Evolutionary conservation across 352 stramenopile species (phyloP).

Genomic region (Pythium utonaiense): DNA sequence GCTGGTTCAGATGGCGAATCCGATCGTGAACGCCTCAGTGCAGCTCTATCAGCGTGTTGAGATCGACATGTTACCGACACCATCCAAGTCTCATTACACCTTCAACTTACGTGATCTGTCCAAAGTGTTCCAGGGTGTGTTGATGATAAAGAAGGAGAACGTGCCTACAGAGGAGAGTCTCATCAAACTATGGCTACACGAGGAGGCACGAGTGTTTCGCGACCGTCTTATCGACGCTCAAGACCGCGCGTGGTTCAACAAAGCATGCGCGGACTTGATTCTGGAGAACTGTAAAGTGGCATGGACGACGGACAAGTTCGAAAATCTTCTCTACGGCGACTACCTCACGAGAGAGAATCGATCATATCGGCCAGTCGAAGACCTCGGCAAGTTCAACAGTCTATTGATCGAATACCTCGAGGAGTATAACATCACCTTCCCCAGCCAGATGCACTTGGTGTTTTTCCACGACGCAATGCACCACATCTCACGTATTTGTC

Average conservation of each 20-base stretch:
- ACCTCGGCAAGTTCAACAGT: constrained; percentile 60
- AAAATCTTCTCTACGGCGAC: constrained; percentile 88
- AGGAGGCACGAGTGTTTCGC: constrained; percentile 90
- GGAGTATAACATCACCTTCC: constrained; percentile 94
- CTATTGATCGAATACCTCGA: constrained; percentile 90
- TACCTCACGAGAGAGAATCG: constrained; percentile 83
- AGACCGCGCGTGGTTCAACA: constrained; percentile 88
- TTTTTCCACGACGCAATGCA: constrained; percentile 95
- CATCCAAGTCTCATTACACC: constrained; percentile 92
- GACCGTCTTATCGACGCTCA: constrained; percentile 88
- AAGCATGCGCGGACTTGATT: constrained; percentile 64
- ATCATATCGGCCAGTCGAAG: constrained; percentile 66
- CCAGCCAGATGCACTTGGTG: constrained; percentile 92
- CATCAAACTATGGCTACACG: constrained; percentile 89
- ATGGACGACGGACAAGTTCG: constrained; percentile 63
- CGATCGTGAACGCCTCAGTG: constrained; percentile 88
- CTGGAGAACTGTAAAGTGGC: constrained; percentile 61
- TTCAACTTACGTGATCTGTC: constrained; percentile 93
- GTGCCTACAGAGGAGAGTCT: constrained; percentile 65
- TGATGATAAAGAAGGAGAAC: constrained; percentile 90
- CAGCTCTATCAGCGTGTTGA: constrained; percentile 87
- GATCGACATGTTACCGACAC: constrained; percentile 87
- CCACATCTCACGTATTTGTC: constrained; percentile 91
- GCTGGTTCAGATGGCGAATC: constrained; percentile 62
- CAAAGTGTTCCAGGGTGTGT: constrained; percentile 91